phyloP scores from a whole-genome alignment of 2,329 filamentous ascomycete species.

The Fusarium bulbicola region DNA sequence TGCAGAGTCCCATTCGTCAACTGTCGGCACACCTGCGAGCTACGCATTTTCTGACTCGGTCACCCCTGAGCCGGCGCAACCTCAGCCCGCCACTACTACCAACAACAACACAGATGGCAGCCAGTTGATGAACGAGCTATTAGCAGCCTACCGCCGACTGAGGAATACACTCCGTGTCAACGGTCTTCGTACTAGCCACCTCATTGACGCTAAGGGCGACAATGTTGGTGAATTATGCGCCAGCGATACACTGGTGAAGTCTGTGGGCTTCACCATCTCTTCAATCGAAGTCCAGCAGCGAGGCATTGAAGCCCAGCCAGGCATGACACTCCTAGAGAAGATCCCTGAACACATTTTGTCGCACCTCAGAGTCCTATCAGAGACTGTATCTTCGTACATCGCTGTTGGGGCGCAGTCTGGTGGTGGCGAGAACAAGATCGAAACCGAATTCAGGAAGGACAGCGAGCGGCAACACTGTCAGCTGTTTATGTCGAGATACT shows the following conservation, averaged over 20 bases:
- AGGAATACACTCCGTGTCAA: conserved; percentile 67
- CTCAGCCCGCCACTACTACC: conserved; percentile 11
- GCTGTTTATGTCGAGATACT: conserved; percentile 72
- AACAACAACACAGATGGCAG: conserved; percentile 23
- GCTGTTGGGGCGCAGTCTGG: conserved; percentile 76
- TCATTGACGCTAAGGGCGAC: conserved; percentile 42
- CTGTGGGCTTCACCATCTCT: conserved; percentile 85
- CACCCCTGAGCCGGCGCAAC: conserved; percentile 37
- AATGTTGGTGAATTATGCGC: conserved; percentile 57
- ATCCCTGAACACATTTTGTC: conserved; percentile 86
- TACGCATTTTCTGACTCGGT: conserved; percentile 52
- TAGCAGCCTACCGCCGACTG: conserved; percentile 68
- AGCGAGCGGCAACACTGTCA: conserved; percentile 79
- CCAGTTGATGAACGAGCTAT: conserved; percentile 61
- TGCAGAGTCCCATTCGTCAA: conserved; percentile 43
- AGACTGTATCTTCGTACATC: conserved; percentile 87
- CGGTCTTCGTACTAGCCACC: conserved; percentile 55
- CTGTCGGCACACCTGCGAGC: conserved; percentile 53
- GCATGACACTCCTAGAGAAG: conserved; percentile 80
- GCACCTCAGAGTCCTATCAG: conserved; percentile 86
- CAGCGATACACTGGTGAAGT: conserved; percentile 69
- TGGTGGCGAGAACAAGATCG: conserved; percentile 67
- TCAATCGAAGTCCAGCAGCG: conserved; percentile 92
- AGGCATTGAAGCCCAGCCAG: conserved; percentile 77
- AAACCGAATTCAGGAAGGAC: conserved; percentile 72